phyloP scores from a whole-genome alignment of 352 stramenopile species.

The Pythium coloratum region DNA sequence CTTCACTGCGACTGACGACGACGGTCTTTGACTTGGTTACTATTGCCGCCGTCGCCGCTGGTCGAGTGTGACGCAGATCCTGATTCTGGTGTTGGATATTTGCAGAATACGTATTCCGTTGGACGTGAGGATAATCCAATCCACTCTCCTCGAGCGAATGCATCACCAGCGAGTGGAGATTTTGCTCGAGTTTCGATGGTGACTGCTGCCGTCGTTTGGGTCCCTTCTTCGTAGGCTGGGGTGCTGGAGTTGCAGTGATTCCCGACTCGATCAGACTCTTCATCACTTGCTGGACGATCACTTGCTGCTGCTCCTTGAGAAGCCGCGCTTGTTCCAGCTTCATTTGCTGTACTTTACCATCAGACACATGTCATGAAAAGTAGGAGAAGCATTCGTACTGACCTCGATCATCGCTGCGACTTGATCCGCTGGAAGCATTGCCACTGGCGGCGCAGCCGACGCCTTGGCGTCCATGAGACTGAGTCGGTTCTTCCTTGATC shows the following conservation, averaged over 20 bases:
- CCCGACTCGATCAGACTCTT: conserved; percentile 43
- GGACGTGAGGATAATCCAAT: conserved; percentile 61
- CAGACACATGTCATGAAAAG: background rate
- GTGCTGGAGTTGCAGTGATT: background rate
- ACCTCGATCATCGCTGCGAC: conserved; percentile 33
- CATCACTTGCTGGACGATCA: conserved; percentile 66
- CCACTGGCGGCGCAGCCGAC: background rate
- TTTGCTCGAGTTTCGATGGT: conserved; percentile 39
- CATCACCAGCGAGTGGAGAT: conserved; percentile 46
- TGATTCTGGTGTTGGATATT: background rate
- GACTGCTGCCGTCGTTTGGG: background rate
- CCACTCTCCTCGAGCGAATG: conserved; percentile 66
- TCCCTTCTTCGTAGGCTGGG: background rate
- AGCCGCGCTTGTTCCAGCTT: conserved; percentile 46
- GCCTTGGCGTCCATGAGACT: background rate
- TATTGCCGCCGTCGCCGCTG: background rate
- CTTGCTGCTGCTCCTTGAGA: conserved; percentile 51
- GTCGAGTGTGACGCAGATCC: conserved; percentile 1
- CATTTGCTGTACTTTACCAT: conserved; percentile 23
- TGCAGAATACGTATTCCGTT: conserved; percentile 13
- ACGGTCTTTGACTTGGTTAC: background rate
- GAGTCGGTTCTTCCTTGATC: too few species aligned
- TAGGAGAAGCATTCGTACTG: background rate
- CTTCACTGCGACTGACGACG: conserved; percentile 12
- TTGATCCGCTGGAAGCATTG: conserved; percentile 33